These are phyloP conservation scores for Avicennia marina DNA, from an alignment of 257 asterid species.

Conservation along the genomic window DNA sequence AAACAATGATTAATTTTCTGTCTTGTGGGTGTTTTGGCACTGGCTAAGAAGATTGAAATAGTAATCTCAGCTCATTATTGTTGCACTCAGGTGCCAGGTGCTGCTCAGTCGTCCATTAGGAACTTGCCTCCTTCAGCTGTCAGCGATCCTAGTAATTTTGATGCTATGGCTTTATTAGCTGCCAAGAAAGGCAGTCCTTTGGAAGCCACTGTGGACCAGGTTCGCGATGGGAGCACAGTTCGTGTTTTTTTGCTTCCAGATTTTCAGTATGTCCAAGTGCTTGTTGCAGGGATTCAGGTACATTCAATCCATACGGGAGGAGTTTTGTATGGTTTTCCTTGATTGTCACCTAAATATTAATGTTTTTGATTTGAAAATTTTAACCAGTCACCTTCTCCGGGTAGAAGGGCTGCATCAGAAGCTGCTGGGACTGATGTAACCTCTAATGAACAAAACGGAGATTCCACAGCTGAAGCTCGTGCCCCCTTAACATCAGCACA, in stretches of 20 bases:
- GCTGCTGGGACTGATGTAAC: constrained; percentile 37
- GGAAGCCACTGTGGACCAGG: constrained; percentile 94
- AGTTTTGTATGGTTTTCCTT: background rate
- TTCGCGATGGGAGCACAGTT: constrained; percentile 93
- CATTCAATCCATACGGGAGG: background rate
- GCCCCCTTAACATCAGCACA: constrained; percentile 88
- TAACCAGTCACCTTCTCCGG: constrained; percentile 85
- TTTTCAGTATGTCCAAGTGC: constrained; percentile 83
- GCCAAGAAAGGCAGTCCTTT: constrained; percentile 82
- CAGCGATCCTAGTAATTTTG: constrained; percentile 66
- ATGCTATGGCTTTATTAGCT: constrained; percentile 71
- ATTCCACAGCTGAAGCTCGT: constrained; percentile 46
- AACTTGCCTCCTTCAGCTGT: constrained; percentile 84
- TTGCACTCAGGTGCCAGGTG: constrained; percentile 68
- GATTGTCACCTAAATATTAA: no score
- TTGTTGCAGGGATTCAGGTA: constrained; percentile 95
- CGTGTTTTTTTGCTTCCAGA: constrained; percentile 93
- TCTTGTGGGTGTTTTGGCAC: background rate
- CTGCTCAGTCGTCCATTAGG: constrained; percentile 72
- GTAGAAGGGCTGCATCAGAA: constrained; percentile 70
- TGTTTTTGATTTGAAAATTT: background rate
- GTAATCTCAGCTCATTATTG: constrained; percentile 11
- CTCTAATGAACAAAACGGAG: constrained; percentile 68
- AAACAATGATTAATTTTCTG: background rate
- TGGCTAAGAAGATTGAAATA: constrained; percentile 1